Percentiles rank a stretch among this genome's conserved stretches.
Conservation (phyloP, 176 grass and related monocot genomes). For the Oryza officinalis region DNA sequence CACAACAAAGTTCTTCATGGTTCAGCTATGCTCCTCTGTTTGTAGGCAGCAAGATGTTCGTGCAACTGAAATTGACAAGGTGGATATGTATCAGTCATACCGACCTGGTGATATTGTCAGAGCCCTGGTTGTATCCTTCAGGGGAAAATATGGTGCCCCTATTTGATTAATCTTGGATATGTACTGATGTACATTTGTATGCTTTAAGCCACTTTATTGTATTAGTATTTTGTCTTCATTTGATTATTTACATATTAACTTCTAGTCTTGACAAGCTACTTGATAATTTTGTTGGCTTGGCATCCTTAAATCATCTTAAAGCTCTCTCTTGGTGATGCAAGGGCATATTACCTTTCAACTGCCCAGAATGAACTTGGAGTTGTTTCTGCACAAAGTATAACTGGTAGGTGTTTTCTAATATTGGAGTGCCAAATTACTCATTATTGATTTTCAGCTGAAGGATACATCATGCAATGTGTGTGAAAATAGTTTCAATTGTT, state of each 20-base stretch:
- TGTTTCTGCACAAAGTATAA: constrained; percentile 92
- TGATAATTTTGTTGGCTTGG: constrained; percentile 28
- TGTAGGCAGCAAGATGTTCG: constrained; percentile 95
- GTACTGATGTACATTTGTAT: not conserved
- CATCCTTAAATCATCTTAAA: constrained; percentile 58
- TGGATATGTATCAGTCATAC: constrained; percentile 97
- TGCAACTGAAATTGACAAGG: constrained; percentile 98
- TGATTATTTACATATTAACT: not conserved
- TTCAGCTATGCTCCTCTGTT: not conserved
- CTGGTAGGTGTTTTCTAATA: constrained; percentile 47
- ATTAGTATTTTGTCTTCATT: not conserved
- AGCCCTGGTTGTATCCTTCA: constrained; percentile 61
- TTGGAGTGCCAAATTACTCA: not conserved
- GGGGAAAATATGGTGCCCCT: not conserved
- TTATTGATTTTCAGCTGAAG: not conserved
- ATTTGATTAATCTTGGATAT: not conserved
- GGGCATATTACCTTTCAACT: constrained; percentile 97
- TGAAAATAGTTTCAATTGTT: not conserved
- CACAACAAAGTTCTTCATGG: not conserved
- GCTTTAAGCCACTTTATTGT: not conserved
- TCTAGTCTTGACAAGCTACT: constrained; percentile 8
- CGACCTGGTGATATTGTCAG: constrained; percentile 51
- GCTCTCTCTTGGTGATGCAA: constrained; percentile 98
- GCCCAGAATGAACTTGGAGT: constrained; percentile 93
- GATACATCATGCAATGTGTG: not conserved